Evolutionary conservation across 2,329 filamentous ascomycete genomes (phyloP), one percentile per base, ranked within the genome.

Genomic region (Calonectria multiphialidica): DNA sequence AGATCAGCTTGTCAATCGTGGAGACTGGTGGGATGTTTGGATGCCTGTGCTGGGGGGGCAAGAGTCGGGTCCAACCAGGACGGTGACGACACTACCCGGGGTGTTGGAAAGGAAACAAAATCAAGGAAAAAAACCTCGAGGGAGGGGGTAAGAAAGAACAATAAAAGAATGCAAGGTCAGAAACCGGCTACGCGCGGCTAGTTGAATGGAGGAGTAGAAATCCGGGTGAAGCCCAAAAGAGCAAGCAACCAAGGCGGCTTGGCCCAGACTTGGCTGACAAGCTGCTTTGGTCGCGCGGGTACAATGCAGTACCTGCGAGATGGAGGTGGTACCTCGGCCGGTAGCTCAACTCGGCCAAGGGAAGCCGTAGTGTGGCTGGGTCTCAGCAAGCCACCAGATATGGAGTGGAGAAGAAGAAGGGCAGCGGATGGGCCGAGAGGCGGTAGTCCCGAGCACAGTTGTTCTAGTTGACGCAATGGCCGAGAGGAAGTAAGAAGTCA

Each of bases 81-180:
- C 18, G 63, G 63, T 64, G 70, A 75, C 68, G 72, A 72, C 69
- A 64, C 70, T 67, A 62, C 53, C 67, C 42, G 30, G 63, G 53
- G 64, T 57, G 57, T 23, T 45, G 70, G 63, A 74, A 74, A 47
- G 18, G 42, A 59, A 50, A 66, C 33, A 66, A 44, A 70, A 74
- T 66, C 30, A 49, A 62, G 72, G 68, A 70, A 71, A 69, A 68
- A 30, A 30, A 30, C 28, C 72, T 71, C 72, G 72, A 49, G 64
- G 71, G 72, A 69, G 73, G 66, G 76, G 72, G 72, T 71, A 74
- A 65, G 72, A 74, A 72, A 70, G 68, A 70, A 64, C 71, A 33
- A 57, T 40, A 62, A 75, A 70, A 73, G 69, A 71, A 68, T 70
- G 66, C 70, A 70, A 66, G 55, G 69, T 64, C 42, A 74, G 72